These are phyloP conservation scores for Metarhizium guizhouense DNA, from an alignment of 2,329 filamentous ascomycete genomes.

Conservation along the genomic window DNA sequence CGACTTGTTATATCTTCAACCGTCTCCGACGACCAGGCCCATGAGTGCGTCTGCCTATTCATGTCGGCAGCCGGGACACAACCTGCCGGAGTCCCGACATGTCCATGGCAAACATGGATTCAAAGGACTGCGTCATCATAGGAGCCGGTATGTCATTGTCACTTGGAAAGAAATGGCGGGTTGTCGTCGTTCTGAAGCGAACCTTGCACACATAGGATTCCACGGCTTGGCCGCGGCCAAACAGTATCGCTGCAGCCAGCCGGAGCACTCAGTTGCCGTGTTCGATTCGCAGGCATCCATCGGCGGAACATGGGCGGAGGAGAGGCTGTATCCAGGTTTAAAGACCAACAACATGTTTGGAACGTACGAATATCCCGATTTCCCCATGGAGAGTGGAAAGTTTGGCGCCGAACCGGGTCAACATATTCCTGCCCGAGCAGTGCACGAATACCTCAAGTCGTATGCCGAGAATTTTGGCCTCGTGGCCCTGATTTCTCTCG, in stretches of 20 bases:
- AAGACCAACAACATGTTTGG: constrained; percentile 68
- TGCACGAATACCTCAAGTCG: constrained; percentile 38
- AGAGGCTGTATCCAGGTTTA: constrained; percentile 59
- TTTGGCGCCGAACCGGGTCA: constrained; percentile 38
- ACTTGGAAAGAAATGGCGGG: no score
- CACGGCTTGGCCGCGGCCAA: constrained; percentile 53
- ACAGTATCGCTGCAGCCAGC: constrained; percentile 50
- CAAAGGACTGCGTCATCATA: constrained; percentile 37
- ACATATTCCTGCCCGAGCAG: constrained; percentile 37
- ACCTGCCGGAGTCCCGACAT: no score
- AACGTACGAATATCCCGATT: constrained; percentile 65
- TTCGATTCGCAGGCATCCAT: constrained; percentile 48
- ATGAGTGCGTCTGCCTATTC: no score
- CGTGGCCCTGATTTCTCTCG: constrained; percentile 28
- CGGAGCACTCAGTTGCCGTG: constrained; percentile 44
- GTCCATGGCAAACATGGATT: constrained; percentile 25
- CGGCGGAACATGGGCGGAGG: constrained; percentile 62
- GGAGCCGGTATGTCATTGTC: constrained; percentile 36
- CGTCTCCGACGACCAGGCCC: no score
- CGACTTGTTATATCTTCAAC: no score
- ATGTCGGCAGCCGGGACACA: no score
- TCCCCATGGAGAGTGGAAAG: constrained; percentile 52
- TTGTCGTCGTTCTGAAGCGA: no score
- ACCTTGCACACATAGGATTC: constrained; percentile 16
- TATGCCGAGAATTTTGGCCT: constrained; percentile 36